Base-by-base conservation (phyloP, 208 protist genomes). In the Borovskyia barvae region DNA sequence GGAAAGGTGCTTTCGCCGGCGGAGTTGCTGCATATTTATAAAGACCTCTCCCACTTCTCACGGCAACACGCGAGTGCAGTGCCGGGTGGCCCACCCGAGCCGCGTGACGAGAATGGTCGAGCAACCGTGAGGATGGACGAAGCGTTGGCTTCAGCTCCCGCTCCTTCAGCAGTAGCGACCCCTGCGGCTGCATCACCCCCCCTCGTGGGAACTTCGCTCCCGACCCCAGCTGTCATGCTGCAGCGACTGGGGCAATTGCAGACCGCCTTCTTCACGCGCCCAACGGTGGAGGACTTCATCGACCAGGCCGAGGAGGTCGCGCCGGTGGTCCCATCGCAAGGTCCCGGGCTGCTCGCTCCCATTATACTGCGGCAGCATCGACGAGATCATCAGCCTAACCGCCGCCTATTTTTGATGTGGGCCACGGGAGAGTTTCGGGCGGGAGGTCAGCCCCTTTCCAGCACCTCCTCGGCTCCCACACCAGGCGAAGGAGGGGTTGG, bases 361-460 rank as follows among this genome's bases (percentile, higher is more conserved):
- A 59, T 85, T 9, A 62, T 93, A 37, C 70, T 90, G 30, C 77
- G 82, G 5, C 72, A 85, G 59, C 80, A 89, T 56, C 82, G 77
- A 12, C 49, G 52, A 11, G 74, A 85, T 37, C 86, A 93, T 48
- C 54, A 73, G 36, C 70, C 70, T 19, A 82, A 75, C 58, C 72
- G 72, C 15, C 80, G 77, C 52, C 82, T 93, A 77, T 90, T 68
- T 56, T 52, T 93, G 40, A 82, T 87, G 76, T 93, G 82, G 82
- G 82, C 82, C 12, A 33, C 55, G 14, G 85, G 85, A 0, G 56
- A 68, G 12, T 47, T 87, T 9, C 6, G 43, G 3, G 46, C 37
- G 30, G 42, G 60, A 41, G 33, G 26, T 33, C 36, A 30, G 15
- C 40, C 37, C 6, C 24, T 17, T 20, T 14, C 19, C 39, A 19